phyloP scores from a whole-genome alignment of 345 rosid species.

The Schrenkiella parvula region DNA sequence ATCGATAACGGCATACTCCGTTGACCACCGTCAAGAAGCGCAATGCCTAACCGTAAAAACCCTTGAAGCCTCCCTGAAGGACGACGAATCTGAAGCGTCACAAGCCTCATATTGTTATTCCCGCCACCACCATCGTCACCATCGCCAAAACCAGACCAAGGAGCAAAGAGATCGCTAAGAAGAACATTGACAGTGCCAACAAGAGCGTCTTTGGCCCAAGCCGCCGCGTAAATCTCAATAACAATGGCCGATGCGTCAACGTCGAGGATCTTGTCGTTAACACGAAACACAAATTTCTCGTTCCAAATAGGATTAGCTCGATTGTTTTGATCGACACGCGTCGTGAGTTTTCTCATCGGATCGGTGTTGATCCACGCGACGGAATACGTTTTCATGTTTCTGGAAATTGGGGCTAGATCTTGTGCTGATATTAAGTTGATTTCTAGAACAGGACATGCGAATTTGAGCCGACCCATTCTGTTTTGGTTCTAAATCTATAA shows the following conservation, averaged over 20 bases:
- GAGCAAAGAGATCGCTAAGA: conserved; percentile 46
- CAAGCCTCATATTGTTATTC: conserved; percentile 37
- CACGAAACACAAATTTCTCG: conserved; percentile 76
- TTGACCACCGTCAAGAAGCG: conserved; percentile 60
- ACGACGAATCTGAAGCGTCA: conserved; percentile 61
- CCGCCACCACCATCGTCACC: conserved; percentile 17
- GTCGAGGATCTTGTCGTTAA: conserved; percentile 57
- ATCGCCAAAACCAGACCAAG: conserved; percentile 29
- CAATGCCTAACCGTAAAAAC: conserved; percentile 63
- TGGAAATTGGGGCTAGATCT: conserved; percentile 64
- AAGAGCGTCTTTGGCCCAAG: conserved; percentile 78
- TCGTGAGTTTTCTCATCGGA: conserved; percentile 58
- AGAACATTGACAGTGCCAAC: conserved; percentile 66
- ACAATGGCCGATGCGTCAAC: conserved; percentile 54
- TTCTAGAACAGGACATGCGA: conserved; percentile 64
- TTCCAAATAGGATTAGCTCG: conserved; percentile 77
- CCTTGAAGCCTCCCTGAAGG: conserved; percentile 94
- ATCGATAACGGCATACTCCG: conserved; percentile 78
- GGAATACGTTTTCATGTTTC: conserved; percentile 80
- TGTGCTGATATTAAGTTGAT: conserved; percentile 73
- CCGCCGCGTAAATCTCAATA: conserved; percentile 79
- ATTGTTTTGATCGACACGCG: conserved; percentile 66
- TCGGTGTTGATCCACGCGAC: conserved; percentile 71
- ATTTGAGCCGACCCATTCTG: conserved; percentile 22
- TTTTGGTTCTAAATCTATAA: not conserved